Evolutionary conservation across 1,139 yeast genomes (phyloP).

Genomic region (Debaryomyces sp.): DNA sequence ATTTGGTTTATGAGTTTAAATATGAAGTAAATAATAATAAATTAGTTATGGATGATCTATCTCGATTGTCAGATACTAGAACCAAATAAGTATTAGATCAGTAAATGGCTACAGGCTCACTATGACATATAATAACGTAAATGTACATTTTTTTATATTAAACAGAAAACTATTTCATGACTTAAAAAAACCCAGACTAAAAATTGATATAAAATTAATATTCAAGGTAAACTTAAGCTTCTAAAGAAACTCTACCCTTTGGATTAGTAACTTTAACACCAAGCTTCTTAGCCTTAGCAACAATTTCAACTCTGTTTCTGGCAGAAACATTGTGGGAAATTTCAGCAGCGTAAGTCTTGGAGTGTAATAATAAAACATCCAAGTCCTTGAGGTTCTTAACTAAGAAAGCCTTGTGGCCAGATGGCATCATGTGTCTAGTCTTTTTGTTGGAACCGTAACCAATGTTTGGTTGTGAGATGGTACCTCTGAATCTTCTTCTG

Average conservation of each 20-base stretch:
- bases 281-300: slow-evolving; percentile 96
- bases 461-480: slow-evolving; percentile 98
- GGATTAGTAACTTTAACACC: slow-evolving; percentile 99
- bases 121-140: slow-evolving; percentile 5
- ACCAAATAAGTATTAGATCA: too few species aligned
- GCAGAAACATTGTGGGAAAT: slow-evolving; percentile 98
- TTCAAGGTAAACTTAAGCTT: slow-evolving; percentile 64
- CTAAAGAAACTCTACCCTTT: slow-evolving; percentile 97
- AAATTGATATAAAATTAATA: slow-evolving; percentile 6
- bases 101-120: not conserved
- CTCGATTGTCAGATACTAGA: not conserved
- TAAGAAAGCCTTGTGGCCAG: slow-evolving; percentile 97
- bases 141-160: slow-evolving; percentile 10
- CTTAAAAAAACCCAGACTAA: slow-evolving; percentile 6
- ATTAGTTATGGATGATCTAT: not conserved
- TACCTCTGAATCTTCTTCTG: slow-evolving; percentile 99
- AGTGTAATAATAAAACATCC: slow-evolving; percentile 95
- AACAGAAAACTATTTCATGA: slow-evolving; percentile 8
- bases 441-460: slow-evolving; percentile 99
- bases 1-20: not conserved
- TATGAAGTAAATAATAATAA: not conserved
- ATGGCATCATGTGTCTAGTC: slow-evolving; percentile 94
- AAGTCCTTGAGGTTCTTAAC: slow-evolving; percentile 93
- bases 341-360: slow-evolving; percentile 99
- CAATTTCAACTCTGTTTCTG: slow-evolving; percentile 95